Evolutionary conservation across 2,329 filamentous ascomycete species (phyloP).

Genomic region (Pyrenophora tritici-repentis): DNA sequence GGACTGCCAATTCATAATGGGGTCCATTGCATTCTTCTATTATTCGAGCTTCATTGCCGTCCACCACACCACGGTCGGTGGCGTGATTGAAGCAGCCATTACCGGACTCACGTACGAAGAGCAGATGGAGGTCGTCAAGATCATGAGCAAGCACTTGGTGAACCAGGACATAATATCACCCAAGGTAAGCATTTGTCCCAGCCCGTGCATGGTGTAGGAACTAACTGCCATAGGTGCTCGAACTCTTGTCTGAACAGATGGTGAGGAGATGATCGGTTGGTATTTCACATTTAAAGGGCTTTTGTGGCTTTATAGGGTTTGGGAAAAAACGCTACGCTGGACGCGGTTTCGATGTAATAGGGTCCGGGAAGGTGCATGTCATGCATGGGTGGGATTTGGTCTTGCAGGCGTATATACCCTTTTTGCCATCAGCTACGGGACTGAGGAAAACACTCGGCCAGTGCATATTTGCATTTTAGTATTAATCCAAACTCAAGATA

Average conservation of each 20-base stretch:
- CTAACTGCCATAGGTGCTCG: conserved; percentile 28
- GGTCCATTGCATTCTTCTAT: conserved; percentile 97
- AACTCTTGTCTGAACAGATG: conserved; percentile 30
- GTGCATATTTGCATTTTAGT: conserved; percentile 4
- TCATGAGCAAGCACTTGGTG: conserved; percentile 66
- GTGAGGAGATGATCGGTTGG: conserved; percentile 24
- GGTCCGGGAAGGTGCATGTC: conserved; percentile 1
- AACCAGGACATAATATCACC: conserved; percentile 64
- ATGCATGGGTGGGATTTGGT: conserved; percentile 4
- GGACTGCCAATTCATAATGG: conserved; percentile 99
- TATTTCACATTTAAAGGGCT: neutral
- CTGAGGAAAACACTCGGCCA: neutral
- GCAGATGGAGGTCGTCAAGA: conserved; percentile 77
- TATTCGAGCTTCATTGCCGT: conserved; percentile 96
- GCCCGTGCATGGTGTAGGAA: neutral
- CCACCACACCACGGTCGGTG: conserved; percentile 82
- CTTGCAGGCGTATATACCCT: conserved; percentile 14
- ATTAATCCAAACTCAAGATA: neutral
- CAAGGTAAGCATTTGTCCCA: conserved; percentile 49
- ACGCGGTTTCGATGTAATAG: conserved; percentile 5
- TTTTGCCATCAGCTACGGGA: conserved; percentile 1
- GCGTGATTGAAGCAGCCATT: conserved; percentile 88
- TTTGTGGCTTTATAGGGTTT: neutral
- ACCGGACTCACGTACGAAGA: conserved; percentile 86
- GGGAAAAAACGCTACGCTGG: neutral